Conservation (phyloP, 1,284 basidiomycete species). For the Mycena citricolor region DNA sequence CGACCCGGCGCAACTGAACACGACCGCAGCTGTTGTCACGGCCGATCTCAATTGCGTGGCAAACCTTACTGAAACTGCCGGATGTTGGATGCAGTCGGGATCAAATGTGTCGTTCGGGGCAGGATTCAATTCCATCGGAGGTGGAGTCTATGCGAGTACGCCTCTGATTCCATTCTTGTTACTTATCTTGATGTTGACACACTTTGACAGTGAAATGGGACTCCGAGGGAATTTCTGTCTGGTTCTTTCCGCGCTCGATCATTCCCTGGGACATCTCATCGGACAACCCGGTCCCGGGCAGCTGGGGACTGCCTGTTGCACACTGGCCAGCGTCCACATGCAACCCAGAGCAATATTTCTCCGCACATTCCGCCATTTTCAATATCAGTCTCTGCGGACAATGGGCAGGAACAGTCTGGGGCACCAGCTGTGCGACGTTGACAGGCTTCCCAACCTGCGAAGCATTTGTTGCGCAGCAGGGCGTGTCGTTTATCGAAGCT, state of each 20-base stretch:
- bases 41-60: conserved; percentile 71
- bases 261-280: conserved; percentile 76
- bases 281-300: conserved; percentile 63
- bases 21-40: conserved; percentile 47
- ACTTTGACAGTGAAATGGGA: conserved; percentile 70
- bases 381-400: conserved; percentile 79
- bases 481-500: conserved; percentile 71
- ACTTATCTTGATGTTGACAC: neutral
- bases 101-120: conserved; percentile 55
- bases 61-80: conserved; percentile 61
- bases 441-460: conserved; percentile 81
- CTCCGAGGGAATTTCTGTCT: conserved; percentile 70
- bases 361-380: conserved; percentile 73
- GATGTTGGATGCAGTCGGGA: conserved; percentile 66
- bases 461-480: conserved; percentile 71
- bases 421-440: conserved; percentile 66
- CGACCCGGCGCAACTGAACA: conserved; percentile 9
- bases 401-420: conserved; percentile 78
- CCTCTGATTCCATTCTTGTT: conserved; percentile 21
- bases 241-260: conserved; percentile 72
- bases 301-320: conserved; percentile 77
- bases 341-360: conserved; percentile 74
- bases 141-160: conserved; percentile 82
- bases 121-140: conserved; percentile 69
- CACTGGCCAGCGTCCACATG: conserved; percentile 72